A percentile compares a stretch with the other conserved stretches of the same genome.
Conservation (phyloP, 768 basidiomycete species). For the Mycena pura region DNA sequence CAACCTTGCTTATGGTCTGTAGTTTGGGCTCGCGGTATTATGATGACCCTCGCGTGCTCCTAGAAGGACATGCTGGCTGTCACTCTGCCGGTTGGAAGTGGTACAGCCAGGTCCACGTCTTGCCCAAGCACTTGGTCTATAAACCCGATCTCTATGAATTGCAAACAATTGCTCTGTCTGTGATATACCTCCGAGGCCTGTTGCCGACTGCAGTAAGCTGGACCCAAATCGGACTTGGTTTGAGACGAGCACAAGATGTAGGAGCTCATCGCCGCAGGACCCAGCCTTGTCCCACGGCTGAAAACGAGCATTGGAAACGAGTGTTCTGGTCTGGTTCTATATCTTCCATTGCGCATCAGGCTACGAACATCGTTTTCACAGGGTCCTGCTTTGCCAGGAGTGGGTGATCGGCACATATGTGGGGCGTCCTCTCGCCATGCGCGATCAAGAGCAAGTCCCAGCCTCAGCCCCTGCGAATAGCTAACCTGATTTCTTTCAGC, state of each 20-base stretch:
- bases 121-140: conserved; percentile 12
- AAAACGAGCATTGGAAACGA: conserved; percentile 68
- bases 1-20: conserved; percentile 34
- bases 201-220: conserved; percentile 57
- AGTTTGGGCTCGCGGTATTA: conserved; percentile 67
- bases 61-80: conserved; percentile 43
- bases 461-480: background rate
- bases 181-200: conserved; percentile 48
- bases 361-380: background rate
- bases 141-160: conserved; percentile 21
- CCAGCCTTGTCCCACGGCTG: conserved; percentile 41
- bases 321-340: conserved; percentile 47
- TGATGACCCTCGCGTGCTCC: conserved; percentile 64
- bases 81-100: conserved; percentile 67
- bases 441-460: conserved; percentile 61
- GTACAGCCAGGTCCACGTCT: conserved; percentile 46
- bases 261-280: conserved; percentile 55
- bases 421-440: conserved; percentile 64
- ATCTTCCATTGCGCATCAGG: background rate
- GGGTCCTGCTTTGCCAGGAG: conserved; percentile 31
- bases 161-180: conserved; percentile 30
- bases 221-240: conserved; percentile 63
- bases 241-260: conserved; percentile 66
- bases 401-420: conserved; percentile 40
- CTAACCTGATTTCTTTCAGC: conserved; percentile 36